Evolutionary conservation across 495 filamentous ascomycete genomes (phyloP).

Genomic region (Cryomyces minteri): DNA sequence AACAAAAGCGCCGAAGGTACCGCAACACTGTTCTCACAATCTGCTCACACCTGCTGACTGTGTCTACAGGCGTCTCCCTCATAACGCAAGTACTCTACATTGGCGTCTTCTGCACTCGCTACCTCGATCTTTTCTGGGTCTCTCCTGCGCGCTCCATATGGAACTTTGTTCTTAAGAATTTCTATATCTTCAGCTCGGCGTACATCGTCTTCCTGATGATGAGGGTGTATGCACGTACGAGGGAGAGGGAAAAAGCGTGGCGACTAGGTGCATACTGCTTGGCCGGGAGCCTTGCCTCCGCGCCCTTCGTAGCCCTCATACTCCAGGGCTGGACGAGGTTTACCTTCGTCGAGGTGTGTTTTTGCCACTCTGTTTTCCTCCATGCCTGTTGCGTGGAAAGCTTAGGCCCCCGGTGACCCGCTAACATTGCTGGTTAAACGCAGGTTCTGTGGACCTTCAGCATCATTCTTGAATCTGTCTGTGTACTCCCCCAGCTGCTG

Average conservation of each 20-base stretch:
- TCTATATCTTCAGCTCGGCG: conserved; percentile 69
- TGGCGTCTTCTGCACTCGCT: conserved; percentile 69
- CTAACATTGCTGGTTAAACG: not conserved
- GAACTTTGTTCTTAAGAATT: conserved; percentile 66
- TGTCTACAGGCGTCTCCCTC: conserved; percentile 58
- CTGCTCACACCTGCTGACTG: conserved; percentile 5
- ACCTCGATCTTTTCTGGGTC: conserved; percentile 57
- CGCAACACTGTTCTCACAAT: conserved; percentile 1
- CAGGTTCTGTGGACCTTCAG: conserved; percentile 73
- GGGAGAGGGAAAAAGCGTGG: conserved; percentile 85
- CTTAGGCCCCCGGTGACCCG: too few species aligned
- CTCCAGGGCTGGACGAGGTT: conserved; percentile 24
- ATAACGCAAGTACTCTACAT: conserved; percentile 84
- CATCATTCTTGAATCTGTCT: conserved; percentile 76
- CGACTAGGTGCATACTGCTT: conserved; percentile 53
- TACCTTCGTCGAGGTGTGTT: conserved; percentile 37
- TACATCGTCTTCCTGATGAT: conserved; percentile 84
- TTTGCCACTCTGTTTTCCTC: too few species aligned
- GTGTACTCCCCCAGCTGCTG: conserved; percentile 77
- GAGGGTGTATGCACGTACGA: conserved; percentile 65
- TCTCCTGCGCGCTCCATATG: conserved; percentile 23
- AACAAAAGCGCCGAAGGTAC: conserved; percentile 78
- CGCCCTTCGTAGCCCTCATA: conserved; percentile 48
- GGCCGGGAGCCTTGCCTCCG: conserved; percentile 35
- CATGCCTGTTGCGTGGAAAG: too few species aligned